Evolutionary conservation across 257 asterid species (phyloP), one percentile per base, ranked within the genome.

Genomic region (Solanum medicagineum): DNA sequence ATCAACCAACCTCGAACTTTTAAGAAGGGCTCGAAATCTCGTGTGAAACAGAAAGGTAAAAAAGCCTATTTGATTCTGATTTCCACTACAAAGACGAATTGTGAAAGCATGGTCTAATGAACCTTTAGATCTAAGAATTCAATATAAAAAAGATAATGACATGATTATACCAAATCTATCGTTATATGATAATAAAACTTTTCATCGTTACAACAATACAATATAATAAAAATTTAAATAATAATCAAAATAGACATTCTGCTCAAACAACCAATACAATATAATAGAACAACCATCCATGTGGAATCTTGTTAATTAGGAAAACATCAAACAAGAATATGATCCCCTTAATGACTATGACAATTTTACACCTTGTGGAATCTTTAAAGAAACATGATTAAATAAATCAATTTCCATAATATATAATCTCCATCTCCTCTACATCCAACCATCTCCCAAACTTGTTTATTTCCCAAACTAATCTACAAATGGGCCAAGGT

Each of bases 211-310:
- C 1, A 22, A 11, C 40, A 26, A 65, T 26, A 29, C 0, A 7
- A 14, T 66, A 6, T 29, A 66, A 65, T 65, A 1, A 0, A 29
- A 29, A 66, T 29, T 66, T 15, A 66, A 29, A 15, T 1, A 1
- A 29, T 3, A 66, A 0, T 29, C 8, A 66, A 26, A 65, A 13
- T 0, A 13, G 29, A 15, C 13, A 29, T 3, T 66, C 0, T 29
- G 32, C 15, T 26, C 29, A 12, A 65, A 65, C 44, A 26, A 65
- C 14, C 3, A 59, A 14, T 7, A 63, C 11, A 29, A 29, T 26
- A 65, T 0, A 66, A 66, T 4, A 63, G 5, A 1, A 40, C 13
- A 66, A 1, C 79, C 79, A 17, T 17, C 77, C 70, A 63, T 63
- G 7, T 63, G 42, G 42, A 63, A 65, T 65, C 13, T 69, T 17